These are phyloP conservation scores for Magnolia changhungtana DNA, from an alignment of 164 flowering plant species.

Conservation along the genomic window DNA sequence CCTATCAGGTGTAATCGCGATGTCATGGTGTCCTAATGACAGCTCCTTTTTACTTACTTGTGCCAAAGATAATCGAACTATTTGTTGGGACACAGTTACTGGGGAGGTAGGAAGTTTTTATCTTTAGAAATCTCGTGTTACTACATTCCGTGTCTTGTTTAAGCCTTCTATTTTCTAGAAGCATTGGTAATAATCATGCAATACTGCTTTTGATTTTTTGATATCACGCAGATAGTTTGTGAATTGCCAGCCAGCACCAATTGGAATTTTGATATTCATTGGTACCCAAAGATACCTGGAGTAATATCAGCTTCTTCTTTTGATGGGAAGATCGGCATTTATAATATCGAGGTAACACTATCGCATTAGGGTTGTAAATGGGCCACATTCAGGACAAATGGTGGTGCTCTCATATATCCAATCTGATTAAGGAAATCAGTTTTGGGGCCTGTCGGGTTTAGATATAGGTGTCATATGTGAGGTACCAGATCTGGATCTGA, in stretches of 20 bases:
- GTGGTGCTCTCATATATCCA: too few relatives aligned
- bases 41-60: constrained; percentile 88
- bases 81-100: constrained; percentile 88
- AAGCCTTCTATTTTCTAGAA: background rate
- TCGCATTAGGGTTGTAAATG: too few relatives aligned
- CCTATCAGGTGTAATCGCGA: constrained; percentile 83
- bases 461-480: too few relatives aligned
- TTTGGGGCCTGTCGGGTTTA: too few relatives aligned
- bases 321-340: constrained; percentile 94
- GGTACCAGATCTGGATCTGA: too few relatives aligned
- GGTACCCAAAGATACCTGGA: constrained; percentile 96
- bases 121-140: background rate
- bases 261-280: constrained; percentile 96
- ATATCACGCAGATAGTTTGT: constrained; percentile 62
- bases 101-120: constrained; percentile 58
- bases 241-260: constrained; percentile 86
- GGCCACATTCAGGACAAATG: too few relatives aligned
- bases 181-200: background rate
- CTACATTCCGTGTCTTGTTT: background rate
- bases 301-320: constrained; percentile 96
- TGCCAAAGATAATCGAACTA: constrained; percentile 91
- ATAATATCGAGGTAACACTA: constrained; percentile 79
- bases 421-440: too few relatives aligned
- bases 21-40: constrained; percentile 96
- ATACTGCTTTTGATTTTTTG: constrained; percentile 2